A percentile compares a stretch with the other conserved stretches of the same genome.
Evolutionary conservation across 1,284 basidiomycete genomes (phyloP).

Genomic region (Exsudoporus floridanus): DNA sequence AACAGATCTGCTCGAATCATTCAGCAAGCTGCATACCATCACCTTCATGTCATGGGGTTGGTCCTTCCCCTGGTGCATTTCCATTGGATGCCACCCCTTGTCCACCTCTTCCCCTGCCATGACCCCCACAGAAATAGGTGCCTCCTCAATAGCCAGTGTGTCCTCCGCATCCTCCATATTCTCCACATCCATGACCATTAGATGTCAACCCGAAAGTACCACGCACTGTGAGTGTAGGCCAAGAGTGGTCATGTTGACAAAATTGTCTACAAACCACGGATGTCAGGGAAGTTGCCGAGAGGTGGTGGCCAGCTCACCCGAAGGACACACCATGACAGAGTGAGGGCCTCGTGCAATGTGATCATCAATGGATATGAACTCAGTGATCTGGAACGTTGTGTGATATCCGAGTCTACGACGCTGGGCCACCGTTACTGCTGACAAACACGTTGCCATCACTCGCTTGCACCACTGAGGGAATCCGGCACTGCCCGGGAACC

Average conservation of each 20-base stretch:
- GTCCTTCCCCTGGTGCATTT: constrained; percentile 43
- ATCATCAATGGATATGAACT: no score
- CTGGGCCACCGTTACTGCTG: not conserved
- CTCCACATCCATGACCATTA: constrained; percentile 42
- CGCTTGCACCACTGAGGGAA: not conserved
- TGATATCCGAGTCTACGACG: no score
- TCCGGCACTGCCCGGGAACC: not conserved
- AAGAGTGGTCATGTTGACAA: no score
- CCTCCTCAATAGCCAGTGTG: constrained; percentile 50
- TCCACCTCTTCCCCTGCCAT: constrained; percentile 47
- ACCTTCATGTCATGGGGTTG: constrained; percentile 71
- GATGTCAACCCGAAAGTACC: constrained; percentile 35
- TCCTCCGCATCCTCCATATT: constrained; percentile 42
- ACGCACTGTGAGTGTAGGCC: no score
- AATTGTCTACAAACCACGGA: no score
- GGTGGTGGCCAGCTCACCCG: no score
- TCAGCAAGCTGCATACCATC: constrained; percentile 84
- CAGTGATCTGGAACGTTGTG: no score
- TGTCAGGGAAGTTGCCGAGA: no score
- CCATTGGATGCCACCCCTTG: constrained; percentile 50
- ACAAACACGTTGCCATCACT: not conserved
- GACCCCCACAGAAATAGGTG: constrained; percentile 38
- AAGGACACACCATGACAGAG: no score
- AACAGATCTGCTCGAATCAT: constrained; percentile 73
- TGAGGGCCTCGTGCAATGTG: no score